Evolutionary conservation across 108 stramenopile genomes (phyloP).

Genomic region (Fistulifera pelliculosa): DNA sequence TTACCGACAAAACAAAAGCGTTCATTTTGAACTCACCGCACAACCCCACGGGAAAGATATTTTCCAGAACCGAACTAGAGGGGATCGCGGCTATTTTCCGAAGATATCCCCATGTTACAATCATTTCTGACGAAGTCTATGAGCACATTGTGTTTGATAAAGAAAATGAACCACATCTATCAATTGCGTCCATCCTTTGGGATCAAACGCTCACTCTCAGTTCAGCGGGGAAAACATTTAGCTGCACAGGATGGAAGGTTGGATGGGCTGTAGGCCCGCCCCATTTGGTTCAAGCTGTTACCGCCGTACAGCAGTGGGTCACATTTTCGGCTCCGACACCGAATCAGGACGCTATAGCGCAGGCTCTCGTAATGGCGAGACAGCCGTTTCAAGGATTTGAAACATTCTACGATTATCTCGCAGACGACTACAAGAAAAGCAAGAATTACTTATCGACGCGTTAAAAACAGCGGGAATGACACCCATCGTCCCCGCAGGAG

Average conservation of each 20-base stretch:
- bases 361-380: slow-evolving; percentile 37
- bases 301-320: slow-evolving; percentile 58
- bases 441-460: slow-evolving; percentile 33
- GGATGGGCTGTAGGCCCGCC: slow-evolving; percentile 78
- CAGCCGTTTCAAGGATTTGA: slow-evolving; percentile 52
- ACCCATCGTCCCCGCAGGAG: slow-evolving; percentile 69
- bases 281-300: slow-evolving; percentile 50
- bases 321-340: slow-evolving; percentile 81
- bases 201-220: slow-evolving; percentile 76
- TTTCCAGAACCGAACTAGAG: slow-evolving; percentile 65
- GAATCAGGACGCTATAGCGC: slow-evolving; percentile 75
- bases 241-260: slow-evolving; percentile 84
- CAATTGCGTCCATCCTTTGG: slow-evolving; percentile 62
- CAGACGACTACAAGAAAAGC: slow-evolving; percentile 50
- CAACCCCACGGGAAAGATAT: slow-evolving; percentile 98
- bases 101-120: slow-evolving; percentile 53
- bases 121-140: slow-evolving; percentile 83
- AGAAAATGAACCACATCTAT: slow-evolving; percentile 41
- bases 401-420: slow-evolving; percentile 61
- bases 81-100: slow-evolving; percentile 48
- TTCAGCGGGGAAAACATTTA: slow-evolving; percentile 86
- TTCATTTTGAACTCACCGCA: slow-evolving; percentile 92
- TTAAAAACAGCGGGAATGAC: slow-evolving; percentile 57
- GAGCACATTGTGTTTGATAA: slow-evolving; percentile 80
- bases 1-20: slow-evolving; percentile 55